Base-by-base conservation (phyloP, 2,329 filamentous ascomycete genomes). In the Aspergillus nomiae region DNA sequence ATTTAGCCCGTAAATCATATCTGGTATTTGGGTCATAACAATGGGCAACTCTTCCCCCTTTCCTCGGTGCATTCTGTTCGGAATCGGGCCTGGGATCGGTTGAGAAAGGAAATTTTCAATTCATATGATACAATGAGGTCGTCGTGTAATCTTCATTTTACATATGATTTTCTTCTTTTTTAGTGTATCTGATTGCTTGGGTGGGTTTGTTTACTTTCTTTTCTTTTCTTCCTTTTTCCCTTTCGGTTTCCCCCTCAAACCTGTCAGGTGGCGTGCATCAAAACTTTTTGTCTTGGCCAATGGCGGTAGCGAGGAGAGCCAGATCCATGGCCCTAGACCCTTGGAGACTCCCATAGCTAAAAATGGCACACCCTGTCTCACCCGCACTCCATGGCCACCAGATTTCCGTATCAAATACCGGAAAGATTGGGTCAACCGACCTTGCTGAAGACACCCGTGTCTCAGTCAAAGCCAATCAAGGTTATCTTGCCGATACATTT, bases 291-390 rank as follows among this genome's bases (percentile, higher is more conserved):
- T 16, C n/a, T 6, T 43, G 36, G 28, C 66, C 62, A 68, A 69
- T 70, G 50, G 62, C 14, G 26, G 60, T 28, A 11, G 14, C 34
- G 8, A 24, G 41, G 54, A 46, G 54, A 46, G 45, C 28, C 50
- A 56, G 61, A 62, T 65, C 62, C 63, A 54, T 56, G 63, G 59
- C 58, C 53, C 54, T 48, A 63, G 66, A 61, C 65, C 61, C 63
- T 65, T 54, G 48, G 50, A 43, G 55, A 63, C 61, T 63, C 64
- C 4, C 14, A 30, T 24, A 11, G 32, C 62, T 71, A 71, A 68
- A 69, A 68, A 67, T 69, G 67, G 68, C 64, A 66, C 59, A 65
- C 46, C 41, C 56, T 69, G 67, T 70, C 69, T 70, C 65, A 70
- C 67, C 45, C 59, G 48, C 54, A 36, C 53, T 51, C 48, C 46